A percentile compares a stretch with the other conserved stretches of the same genome.
Conservation (phyloP, 2,329 filamentous ascomycete species). For the Lecanicillium sp. region DNA sequence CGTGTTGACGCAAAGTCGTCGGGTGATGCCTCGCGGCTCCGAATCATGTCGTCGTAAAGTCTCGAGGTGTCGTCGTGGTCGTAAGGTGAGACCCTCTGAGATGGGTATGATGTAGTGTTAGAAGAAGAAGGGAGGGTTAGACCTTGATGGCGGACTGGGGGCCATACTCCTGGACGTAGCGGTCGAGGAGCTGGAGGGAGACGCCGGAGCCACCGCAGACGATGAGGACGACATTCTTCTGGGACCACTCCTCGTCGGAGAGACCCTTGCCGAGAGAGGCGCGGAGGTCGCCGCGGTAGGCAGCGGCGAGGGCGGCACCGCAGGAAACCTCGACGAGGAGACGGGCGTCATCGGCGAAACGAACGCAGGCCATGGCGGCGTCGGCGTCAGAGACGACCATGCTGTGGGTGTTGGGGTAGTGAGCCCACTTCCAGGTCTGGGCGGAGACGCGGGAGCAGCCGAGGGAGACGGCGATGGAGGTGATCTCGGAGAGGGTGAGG, state of each 20-base stretch:
- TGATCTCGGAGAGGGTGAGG: constrained; percentile 63
- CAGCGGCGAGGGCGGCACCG: constrained; percentile 68
- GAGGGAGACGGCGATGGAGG: constrained; percentile 67
- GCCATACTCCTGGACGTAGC: constrained; percentile 46
- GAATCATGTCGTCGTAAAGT: constrained; percentile 2
- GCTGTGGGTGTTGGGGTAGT: constrained; percentile 33
- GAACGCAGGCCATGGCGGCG: constrained; percentile 69
- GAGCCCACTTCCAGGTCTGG: constrained; percentile 60
- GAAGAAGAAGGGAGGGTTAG: constrained; percentile 11
- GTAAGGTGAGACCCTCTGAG: neutral
- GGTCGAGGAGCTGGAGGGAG: constrained; percentile 53
- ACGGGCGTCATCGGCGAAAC: constrained; percentile 75
- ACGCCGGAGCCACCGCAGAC: constrained; percentile 76
- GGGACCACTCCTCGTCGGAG: constrained; percentile 51
- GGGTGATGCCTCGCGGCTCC: constrained; percentile 3
- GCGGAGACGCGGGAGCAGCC: constrained; percentile 67
- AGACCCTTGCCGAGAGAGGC: constrained; percentile 49
- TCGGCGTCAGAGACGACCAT: constrained; percentile 48
- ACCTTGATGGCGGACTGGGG: constrained; percentile 27
- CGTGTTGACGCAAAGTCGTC: constrained; percentile 4
- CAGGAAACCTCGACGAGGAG: constrained; percentile 80
- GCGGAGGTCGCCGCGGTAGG: constrained; percentile 59
- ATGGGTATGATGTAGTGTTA: neutral
- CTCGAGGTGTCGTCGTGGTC: neutral
- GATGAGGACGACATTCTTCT: constrained; percentile 72